Conservation (phyloP, 2,329 filamentous ascomycete species). For the Tolypocladium inflatum region DNA sequence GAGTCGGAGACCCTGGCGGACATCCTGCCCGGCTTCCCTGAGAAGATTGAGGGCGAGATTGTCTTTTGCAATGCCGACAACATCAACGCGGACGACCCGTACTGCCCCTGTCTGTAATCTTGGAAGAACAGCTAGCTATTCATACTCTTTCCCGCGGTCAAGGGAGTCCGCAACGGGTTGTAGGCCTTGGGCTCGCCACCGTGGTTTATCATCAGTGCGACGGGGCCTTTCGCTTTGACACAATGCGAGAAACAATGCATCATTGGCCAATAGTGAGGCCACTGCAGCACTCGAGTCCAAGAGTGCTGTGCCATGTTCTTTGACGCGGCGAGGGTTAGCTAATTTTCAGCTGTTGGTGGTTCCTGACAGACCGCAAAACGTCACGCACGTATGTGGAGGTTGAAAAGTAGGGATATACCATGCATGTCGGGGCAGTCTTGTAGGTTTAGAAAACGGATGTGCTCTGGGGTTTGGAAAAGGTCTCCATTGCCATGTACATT, state of each 20-base stretch:
- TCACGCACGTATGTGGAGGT: no score
- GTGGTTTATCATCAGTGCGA: background rate
- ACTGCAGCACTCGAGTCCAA: background rate
- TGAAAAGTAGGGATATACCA: background rate
- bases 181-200: background rate
- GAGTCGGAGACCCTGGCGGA: conserved; percentile 6
- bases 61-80: conserved; percentile 75
- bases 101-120: background rate
- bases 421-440: background rate
- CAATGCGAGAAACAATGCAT: background rate
- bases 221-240: background rate
- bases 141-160: no score
- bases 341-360: background rate
- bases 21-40: conserved; percentile 58
- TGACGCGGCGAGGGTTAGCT: background rate
- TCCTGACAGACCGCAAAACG: background rate
- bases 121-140: no score
- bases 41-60: conserved; percentile 75
- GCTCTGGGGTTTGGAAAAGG: background rate
- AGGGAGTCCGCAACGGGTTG: background rate
- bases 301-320: background rate
- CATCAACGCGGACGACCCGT: conserved; percentile 66
- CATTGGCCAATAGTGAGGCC: background rate
- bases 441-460: background rate
- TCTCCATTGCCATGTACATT: background rate